Conservation (phyloP, 192 early-diverging fungal species). For the Coemansia sp. region DNA sequence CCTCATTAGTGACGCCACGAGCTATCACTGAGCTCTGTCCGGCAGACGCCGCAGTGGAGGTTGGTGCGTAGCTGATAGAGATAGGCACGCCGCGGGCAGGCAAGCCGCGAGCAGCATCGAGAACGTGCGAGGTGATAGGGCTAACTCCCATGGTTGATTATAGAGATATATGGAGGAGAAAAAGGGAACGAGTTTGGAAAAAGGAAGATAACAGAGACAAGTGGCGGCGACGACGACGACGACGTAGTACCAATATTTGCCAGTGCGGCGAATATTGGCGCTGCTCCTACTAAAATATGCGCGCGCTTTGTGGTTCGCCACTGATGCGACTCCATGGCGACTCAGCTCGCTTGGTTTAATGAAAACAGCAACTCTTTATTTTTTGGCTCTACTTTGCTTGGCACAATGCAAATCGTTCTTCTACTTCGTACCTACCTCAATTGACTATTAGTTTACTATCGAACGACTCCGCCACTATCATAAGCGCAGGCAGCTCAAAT, state of each 20-base stretch:
- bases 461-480: background rate
- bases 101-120: constrained; percentile 77
- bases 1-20: constrained; percentile 65
- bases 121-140: constrained; percentile 88
- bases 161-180: background rate
- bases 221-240: too few relatives aligned
- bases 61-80: constrained; percentile 59
- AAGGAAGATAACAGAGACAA: background rate
- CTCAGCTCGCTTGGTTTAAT: background rate
- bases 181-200: background rate
- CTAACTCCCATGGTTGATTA: constrained; percentile 53
- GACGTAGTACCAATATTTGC: background rate
- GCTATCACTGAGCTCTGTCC: constrained; percentile 47
- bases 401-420: background rate
- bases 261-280: constrained; percentile 7
- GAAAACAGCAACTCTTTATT: background rate
- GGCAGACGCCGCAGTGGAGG: constrained; percentile 37
- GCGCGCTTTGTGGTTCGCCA: background rate
- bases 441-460: background rate
- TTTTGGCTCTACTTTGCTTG: background rate
- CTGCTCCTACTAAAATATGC: background rate
- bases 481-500: background rate
- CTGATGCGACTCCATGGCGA: background rate
- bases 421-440: background rate
- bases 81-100: constrained; percentile 76